Evolutionary conservation across 1,139 yeast species (phyloP).

Genomic region (Petasospora fabianii): DNA sequence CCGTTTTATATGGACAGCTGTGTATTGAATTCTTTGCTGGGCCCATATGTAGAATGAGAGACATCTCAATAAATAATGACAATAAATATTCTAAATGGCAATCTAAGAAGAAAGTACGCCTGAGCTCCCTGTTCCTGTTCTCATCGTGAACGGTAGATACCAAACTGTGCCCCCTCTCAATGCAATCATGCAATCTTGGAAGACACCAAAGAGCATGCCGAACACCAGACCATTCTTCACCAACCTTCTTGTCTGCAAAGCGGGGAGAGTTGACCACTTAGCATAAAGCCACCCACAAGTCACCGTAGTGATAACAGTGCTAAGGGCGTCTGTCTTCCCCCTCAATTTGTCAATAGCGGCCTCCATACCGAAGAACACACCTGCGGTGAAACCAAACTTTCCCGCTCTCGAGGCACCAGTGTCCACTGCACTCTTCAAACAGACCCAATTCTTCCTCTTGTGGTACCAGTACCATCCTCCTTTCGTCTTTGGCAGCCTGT

Average conservation of each 20-base stretch:
- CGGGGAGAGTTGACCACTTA: conserved; percentile 38
- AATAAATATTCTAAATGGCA: too few relatives aligned
- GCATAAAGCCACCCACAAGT: conserved; percentile 53
- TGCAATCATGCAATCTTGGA: conserved; percentile 59
- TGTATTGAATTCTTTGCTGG: too few relatives aligned
- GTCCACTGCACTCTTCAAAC: conserved; percentile 52
- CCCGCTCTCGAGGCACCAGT: conserved; percentile 40
- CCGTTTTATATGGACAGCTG: too few relatives aligned
- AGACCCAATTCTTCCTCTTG: conserved; percentile 76
- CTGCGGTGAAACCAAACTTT: conserved; percentile 46
- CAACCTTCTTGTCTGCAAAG: conserved; percentile 45
- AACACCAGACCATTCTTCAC: conserved; percentile 51
- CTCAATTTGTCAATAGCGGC: conserved; percentile 54
- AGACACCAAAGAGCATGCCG: conserved; percentile 58
- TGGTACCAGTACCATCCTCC: conserved; percentile 93
- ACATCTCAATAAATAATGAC: too few relatives aligned
- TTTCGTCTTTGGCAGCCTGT: conserved; percentile 69
- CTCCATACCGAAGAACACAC: conserved; percentile 58
- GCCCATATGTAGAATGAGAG: too few relatives aligned
- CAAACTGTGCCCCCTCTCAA: conserved; percentile 60
- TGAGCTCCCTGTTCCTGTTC: too few relatives aligned
- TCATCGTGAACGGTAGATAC: conserved; percentile 39
- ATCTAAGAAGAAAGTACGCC: too few relatives aligned
- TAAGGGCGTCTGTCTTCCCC: conserved; percentile 55
- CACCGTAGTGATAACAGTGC: conserved; percentile 56